Conservation (phyloP, 2,329 filamentous ascomycete species). For the Coniella vitis region DNA sequence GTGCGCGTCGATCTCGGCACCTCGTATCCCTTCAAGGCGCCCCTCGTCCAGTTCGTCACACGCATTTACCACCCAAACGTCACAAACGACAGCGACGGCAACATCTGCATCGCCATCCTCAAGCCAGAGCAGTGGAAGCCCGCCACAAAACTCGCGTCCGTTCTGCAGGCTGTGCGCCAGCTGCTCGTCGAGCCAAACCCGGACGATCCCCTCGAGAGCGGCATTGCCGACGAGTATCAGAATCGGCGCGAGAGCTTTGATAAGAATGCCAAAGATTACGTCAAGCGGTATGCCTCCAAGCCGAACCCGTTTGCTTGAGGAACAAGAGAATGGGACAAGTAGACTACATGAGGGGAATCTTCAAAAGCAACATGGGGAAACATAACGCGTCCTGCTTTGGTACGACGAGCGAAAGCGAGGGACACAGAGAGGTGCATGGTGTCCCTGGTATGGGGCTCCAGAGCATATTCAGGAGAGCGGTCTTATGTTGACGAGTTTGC, state of each 20-base stretch:
- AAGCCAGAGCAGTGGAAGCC: slow-evolving; percentile 91
- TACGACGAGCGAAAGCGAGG: too few relatives aligned
- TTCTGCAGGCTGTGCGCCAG: slow-evolving; percentile 63
- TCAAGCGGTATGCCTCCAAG: slow-evolving; percentile 59
- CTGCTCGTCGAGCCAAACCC: slow-evolving; percentile 76
- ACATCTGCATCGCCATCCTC: slow-evolving; percentile 79
- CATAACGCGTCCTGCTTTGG: too few relatives aligned
- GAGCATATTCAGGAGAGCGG: too few relatives aligned
- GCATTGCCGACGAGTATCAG: slow-evolving; percentile 80
- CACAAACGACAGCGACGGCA: slow-evolving; percentile 76
- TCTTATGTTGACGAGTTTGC: too few relatives aligned
- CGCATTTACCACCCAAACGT: slow-evolving; percentile 96
- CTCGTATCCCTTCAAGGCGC: slow-evolving; percentile 88
- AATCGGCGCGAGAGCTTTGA: slow-evolving; percentile 62
- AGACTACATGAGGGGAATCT: too few relatives aligned
- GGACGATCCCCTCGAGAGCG: slow-evolving; percentile 80
- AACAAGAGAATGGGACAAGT: too few relatives aligned
- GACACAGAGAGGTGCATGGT: too few relatives aligned
- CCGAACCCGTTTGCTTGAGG: background rate
- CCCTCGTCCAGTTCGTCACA: slow-evolving; percentile 70
- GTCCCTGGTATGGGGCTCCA: too few relatives aligned
- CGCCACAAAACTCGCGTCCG: slow-evolving; percentile 70
- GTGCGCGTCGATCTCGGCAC: slow-evolving; percentile 65
- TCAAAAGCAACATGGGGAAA: too few relatives aligned
- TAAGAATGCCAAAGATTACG: slow-evolving; percentile 68